Evolutionary conservation across 805 yeast species (phyloP), one percentile per base, ranked within the genome.

Genomic region (Kazachstania kunashirensis): DNA sequence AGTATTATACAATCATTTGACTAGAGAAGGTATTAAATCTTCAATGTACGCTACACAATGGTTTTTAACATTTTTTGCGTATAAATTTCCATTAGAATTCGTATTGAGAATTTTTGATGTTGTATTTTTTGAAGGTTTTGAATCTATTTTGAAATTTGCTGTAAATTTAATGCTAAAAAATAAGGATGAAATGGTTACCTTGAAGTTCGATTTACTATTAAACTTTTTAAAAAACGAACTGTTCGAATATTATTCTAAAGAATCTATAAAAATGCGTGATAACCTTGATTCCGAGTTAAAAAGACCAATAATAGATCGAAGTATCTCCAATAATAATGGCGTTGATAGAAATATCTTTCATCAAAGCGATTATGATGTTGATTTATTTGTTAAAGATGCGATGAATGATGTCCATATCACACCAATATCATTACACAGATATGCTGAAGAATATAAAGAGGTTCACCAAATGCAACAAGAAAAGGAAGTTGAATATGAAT

Each of bases 11-110:
- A 71, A 73, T 32, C 97, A 92, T 63, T 64, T 92, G 47, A 68
- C 71, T 19, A 76, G 86, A 44, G 94, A 89, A 58, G 96, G 96
- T 5, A 77, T 92, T 17, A 73, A 79, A 42, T 82, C 95, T 3
- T 80, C 94, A 16, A 89, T 89, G 97, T 92, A 84, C 65, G 97
- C 96, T 0, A 79, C 95, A 2, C 97, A 92, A 60, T 92, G 98
- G 98, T 89, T 92, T 53, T 68, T 92, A 49, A 92, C 97, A 0
- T 71, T 92, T 46, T 92, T 92, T 61, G 94, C 95, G 6, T 92
- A 92, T 65, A 85, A 85, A 55, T 89, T 92, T 57, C 97, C 98
- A 12, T 65, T 88, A 34, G 83, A 77, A 39, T 79, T 89, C 54
- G 96, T 92, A 17, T 63, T 85, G 45, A 69, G 96, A 43, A 84